A percentile compares a stretch with the other conserved stretches of the same genome.
These are phyloP conservation scores for Metarhizium anisopliae DNA, from an alignment of 2,329 filamentous ascomycete genomes.

Conservation along the genomic window DNA sequence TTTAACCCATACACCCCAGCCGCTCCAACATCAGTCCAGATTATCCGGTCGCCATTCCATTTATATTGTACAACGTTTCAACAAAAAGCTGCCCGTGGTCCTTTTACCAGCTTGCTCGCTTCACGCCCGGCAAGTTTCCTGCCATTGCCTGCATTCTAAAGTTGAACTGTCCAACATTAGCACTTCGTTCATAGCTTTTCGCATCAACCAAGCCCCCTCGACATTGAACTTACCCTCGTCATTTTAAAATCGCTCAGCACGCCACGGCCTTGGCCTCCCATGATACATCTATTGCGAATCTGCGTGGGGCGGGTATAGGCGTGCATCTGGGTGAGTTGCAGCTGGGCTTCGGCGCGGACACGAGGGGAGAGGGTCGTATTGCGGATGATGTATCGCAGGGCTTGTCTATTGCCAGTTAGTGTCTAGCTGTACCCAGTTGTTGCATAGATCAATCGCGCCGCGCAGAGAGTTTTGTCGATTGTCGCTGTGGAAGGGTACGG, in stretches of 20 bases:
- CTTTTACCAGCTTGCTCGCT: slow-evolving; percentile 88
- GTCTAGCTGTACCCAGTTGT: background rate
- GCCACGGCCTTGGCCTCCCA: slow-evolving; percentile 84
- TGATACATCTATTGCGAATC: slow-evolving; percentile 86
- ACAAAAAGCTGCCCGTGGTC: too few species aligned
- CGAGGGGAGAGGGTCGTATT: slow-evolving; percentile 80
- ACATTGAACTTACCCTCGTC: slow-evolving; percentile 59
- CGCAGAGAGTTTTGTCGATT: background rate
- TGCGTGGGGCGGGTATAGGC: slow-evolving; percentile 89
- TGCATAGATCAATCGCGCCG: background rate
- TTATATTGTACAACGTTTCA: background rate
- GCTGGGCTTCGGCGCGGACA: slow-evolving; percentile 81
- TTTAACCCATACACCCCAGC: background rate
- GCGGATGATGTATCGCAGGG: slow-evolving; percentile 82
- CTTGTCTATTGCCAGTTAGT: slow-evolving; percentile 55
- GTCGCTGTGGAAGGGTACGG: background rate
- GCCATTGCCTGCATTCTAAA: slow-evolving; percentile 84
- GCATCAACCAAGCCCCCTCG: background rate
- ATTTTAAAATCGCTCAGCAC: slow-evolving; percentile 91
- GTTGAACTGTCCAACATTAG: slow-evolving; percentile 59
- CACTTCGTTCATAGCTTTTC: background rate
- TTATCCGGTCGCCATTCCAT: background rate
- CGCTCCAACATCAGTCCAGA: too few species aligned
- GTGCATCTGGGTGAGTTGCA: slow-evolving; percentile 92
- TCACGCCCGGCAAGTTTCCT: slow-evolving; percentile 82